phyloP scores from a whole-genome alignment of 1,139 yeast genomes.

The Geotrichum restrictum region DNA sequence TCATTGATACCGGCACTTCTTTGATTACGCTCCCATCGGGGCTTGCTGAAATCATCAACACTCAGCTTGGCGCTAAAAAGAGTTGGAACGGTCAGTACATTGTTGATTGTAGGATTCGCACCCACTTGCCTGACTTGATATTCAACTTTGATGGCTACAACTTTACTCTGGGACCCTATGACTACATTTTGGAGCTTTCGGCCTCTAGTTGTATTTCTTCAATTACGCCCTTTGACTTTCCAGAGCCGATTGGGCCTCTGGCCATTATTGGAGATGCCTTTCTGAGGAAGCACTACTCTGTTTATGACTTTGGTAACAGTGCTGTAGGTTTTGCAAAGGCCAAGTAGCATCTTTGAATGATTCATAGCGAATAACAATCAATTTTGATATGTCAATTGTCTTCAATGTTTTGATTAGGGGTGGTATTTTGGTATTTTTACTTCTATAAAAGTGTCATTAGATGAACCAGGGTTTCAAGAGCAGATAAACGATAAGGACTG shows the following conservation, averaged over 20 bases:
- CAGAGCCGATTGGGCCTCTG: slow-evolving; percentile 92
- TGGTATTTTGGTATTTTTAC: no score
- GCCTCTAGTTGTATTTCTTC: slow-evolving; percentile 88
- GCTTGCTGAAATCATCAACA: slow-evolving; percentile 87
- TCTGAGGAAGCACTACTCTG: slow-evolving; percentile 89
- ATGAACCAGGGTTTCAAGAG: no score
- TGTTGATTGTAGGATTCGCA: slow-evolving; percentile 82
- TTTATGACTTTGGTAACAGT: slow-evolving; percentile 82
- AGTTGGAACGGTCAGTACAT: slow-evolving; percentile 97
- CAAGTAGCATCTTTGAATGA: slow-evolving; percentile 32
- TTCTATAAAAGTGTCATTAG: no score
- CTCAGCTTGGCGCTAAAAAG: slow-evolving; percentile 95
- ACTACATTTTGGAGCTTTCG: slow-evolving; percentile 86
- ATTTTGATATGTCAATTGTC: no score
- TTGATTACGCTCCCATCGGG: slow-evolving; percentile 91
- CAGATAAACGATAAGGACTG: slow-evolving; percentile 6
- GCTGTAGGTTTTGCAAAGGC: slow-evolving; percentile 91
- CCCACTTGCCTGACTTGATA: slow-evolving; percentile 80
- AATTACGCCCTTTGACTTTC: slow-evolving; percentile 95
- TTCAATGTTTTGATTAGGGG: no score
- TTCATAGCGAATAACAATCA: no score
- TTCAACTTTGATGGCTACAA: slow-evolving; percentile 84
- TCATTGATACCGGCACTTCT: slow-evolving; percentile 97
- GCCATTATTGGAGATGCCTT: slow-evolving; percentile 96
- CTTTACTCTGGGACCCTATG: slow-evolving; percentile 82